These are phyloP conservation scores for Cetraspora pellucida DNA, from an alignment of 192 early-diverging fungal genomes.

Conservation along the genomic window DNA sequence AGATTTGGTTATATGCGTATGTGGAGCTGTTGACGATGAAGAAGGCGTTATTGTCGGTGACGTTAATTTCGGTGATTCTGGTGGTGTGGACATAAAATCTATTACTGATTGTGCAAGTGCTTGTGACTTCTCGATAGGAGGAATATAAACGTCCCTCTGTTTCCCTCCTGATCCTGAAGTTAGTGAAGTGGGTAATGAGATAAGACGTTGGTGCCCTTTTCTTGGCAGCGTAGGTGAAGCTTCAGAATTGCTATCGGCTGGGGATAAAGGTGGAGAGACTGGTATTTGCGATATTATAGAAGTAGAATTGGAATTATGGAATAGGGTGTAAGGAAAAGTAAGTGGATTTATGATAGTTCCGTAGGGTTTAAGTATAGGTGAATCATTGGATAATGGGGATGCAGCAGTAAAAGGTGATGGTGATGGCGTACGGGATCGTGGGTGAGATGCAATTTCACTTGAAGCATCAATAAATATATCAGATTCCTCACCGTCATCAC, in stretches of 20 bases:
- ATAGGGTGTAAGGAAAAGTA: neutral
- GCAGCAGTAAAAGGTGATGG: conserved; percentile 6
- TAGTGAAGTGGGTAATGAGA: no score
- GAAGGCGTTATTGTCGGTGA: neutral
- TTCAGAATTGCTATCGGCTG: neutral
- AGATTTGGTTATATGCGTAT: neutral
- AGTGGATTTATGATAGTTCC: neutral
- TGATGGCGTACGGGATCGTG: conserved; percentile 24
- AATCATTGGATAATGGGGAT: neutral
- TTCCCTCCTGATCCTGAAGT: neutral
- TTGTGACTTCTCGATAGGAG: neutral
- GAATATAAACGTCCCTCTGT: neutral
- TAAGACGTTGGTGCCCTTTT: no score
- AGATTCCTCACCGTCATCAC: conserved; percentile 21
- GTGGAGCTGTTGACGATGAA: neutral
- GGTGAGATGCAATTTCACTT: neutral
- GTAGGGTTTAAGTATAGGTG: conserved; percentile 27
- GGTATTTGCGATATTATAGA: neutral
- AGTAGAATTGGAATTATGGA: neutral
- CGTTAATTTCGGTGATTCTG: conserved; percentile 17
- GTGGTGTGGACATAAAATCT: conserved; percentile 12
- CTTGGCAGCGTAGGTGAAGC: neutral
- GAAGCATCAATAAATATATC: conserved; percentile 28
- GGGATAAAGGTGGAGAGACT: conserved; percentile 20
- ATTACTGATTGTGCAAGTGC: neutral